These are phyloP conservation scores for Camellia japonica DNA, from an alignment of 148 eudicot species.

Conservation along the genomic window DNA sequence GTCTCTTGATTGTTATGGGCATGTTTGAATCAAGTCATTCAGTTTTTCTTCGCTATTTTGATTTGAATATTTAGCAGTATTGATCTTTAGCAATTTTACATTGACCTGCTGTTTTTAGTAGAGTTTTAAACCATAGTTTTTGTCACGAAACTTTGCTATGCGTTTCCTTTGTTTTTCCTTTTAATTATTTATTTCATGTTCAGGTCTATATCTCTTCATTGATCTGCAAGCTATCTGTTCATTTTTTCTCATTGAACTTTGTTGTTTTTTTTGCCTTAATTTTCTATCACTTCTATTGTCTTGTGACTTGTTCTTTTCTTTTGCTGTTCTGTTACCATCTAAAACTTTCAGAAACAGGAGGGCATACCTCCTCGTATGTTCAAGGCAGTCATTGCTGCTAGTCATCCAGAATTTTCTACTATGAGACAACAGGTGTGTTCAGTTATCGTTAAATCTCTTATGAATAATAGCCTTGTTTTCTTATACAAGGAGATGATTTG, in stretches of 20 bases:
- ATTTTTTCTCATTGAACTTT: background rate
- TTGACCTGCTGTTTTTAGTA: background rate
- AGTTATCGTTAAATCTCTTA: background rate
- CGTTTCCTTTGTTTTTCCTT: background rate
- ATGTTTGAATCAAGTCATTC: background rate
- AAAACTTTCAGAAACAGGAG: slow-evolving; percentile 69
- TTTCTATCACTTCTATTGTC: background rate
- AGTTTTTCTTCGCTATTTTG: background rate
- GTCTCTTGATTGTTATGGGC: slow-evolving; percentile 1
- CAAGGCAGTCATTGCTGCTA: slow-evolving; percentile 95
- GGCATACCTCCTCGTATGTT: slow-evolving; percentile 98
- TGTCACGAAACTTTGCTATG: background rate
- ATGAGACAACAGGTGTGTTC: slow-evolving; percentile 88
- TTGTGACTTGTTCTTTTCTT: slow-evolving; percentile 6
- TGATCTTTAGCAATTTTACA: background rate
- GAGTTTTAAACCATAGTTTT: background rate
- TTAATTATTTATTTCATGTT: background rate
- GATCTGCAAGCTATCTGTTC: background rate
- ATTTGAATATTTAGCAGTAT: background rate
- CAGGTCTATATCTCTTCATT: background rate
- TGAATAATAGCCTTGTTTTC: background rate
- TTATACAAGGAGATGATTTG: background rate
- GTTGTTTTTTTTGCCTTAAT: background rate
- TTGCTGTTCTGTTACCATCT: slow-evolving; percentile 7
- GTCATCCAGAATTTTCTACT: slow-evolving; percentile 95